Conservation (phyloP, 331 rosid species). For the Telfairia occidentalis region DNA sequence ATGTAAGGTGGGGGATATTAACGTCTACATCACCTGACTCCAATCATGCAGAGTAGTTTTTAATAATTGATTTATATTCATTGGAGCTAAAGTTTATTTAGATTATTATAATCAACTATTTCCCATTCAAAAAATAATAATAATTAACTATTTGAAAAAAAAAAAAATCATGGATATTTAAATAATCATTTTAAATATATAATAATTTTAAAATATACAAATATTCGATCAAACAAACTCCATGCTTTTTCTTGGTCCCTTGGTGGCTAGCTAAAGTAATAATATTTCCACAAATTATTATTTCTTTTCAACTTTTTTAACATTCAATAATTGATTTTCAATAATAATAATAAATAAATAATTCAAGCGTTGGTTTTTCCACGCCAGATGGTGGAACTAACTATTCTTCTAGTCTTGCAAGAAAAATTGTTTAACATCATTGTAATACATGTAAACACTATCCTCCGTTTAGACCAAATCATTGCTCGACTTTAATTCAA, state of each 20-base stretch:
- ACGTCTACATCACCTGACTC: background rate
- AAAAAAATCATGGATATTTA: background rate
- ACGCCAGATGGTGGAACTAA: background rate
- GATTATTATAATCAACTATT: background rate
- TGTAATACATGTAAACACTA: background rate
- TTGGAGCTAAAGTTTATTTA: background rate
- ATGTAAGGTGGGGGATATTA: background rate
- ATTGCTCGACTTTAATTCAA: background rate
- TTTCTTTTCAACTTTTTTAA: background rate
- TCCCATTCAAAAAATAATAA: background rate
- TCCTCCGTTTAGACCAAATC: background rate
- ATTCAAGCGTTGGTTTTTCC: background rate
- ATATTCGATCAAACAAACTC: background rate
- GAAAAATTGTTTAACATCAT: background rate
- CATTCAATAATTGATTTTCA: background rate
- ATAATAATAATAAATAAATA: no score
- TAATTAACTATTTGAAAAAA: background rate
- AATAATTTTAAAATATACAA: background rate
- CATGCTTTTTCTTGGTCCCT: background rate
- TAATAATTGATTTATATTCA: background rate
- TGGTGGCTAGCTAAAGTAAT: background rate
- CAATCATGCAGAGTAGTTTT: conserved; percentile 1
- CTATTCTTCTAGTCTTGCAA: background rate
- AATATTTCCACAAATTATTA: background rate
- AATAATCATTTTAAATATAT: background rate